Evolutionary conservation across 805 yeast genomes (phyloP).

Genomic region (Kluyveromyces siamensis): DNA sequence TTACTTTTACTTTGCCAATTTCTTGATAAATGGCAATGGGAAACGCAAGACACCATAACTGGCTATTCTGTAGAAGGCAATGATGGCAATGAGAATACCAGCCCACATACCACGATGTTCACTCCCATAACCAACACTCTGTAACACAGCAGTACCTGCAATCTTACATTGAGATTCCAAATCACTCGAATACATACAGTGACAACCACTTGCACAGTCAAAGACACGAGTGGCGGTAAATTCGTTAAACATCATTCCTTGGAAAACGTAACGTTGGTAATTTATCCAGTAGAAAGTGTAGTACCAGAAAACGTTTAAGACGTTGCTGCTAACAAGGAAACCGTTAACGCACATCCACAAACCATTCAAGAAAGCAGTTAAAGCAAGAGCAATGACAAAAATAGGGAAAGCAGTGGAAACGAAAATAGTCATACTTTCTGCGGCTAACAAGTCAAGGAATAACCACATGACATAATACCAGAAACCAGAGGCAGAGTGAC

Average conservation of each 20-base stretch:
- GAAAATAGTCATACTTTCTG: not conserved
- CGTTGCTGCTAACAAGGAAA: not conserved
- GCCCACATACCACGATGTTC: not conserved
- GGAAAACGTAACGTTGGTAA: not conserved
- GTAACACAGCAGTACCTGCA: not conserved
- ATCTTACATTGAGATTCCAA: not conserved
- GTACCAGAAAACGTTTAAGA: not conserved
- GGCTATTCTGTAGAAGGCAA: not conserved
- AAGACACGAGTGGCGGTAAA: not conserved
- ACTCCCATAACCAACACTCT: not conserved
- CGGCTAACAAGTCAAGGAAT: not conserved
- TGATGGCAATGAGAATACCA: not conserved
- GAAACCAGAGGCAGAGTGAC: not conserved
- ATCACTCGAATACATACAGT: not conserved
- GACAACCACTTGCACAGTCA: not conserved
- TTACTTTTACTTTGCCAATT: not conserved
- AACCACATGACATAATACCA: not conserved
- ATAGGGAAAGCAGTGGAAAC: not conserved
- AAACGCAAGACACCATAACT: not conserved
- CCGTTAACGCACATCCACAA: not conserved
- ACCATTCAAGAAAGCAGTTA: not conserved
- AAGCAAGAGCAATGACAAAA: not conserved
- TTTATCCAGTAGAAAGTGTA: not conserved
- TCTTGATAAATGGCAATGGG: not conserved
- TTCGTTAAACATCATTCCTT: not conserved